These are phyloP conservation scores for Clonostachys solani DNA, from an alignment of 2,329 filamentous ascomycete genomes.

Conservation along the genomic window DNA sequence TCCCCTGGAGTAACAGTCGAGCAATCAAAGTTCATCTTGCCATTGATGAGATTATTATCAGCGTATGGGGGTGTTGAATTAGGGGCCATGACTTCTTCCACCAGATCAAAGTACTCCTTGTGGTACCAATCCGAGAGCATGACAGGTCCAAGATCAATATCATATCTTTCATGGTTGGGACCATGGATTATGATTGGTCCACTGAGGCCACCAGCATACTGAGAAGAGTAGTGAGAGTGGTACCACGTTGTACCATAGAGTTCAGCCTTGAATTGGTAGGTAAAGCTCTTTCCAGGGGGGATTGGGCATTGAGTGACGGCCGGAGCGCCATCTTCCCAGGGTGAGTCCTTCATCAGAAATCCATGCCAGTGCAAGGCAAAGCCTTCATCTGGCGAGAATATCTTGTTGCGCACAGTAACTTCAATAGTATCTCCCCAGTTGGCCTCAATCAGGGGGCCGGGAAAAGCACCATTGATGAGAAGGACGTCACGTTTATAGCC, in stretches of 20 bases:
- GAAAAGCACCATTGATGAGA: slow-evolving; percentile 61
- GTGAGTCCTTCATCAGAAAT: slow-evolving; percentile 40
- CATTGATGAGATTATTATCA: slow-evolving; percentile 60
- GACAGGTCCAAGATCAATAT: slow-evolving; percentile 57
- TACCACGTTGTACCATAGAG: slow-evolving; percentile 55
- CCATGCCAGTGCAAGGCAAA: slow-evolving; percentile 50
- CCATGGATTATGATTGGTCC: slow-evolving; percentile 61
- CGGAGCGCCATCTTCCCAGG: slow-evolving; percentile 49
- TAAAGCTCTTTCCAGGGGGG: slow-evolving; percentile 51
- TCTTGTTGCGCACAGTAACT: slow-evolving; percentile 67
- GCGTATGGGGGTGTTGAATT: slow-evolving; percentile 28
- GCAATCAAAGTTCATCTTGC: slow-evolving; percentile 55
- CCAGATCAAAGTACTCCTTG: slow-evolving; percentile 38
- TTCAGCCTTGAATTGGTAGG: slow-evolving; percentile 47
- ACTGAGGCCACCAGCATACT: slow-evolving; percentile 55
- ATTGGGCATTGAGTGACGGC: slow-evolving; percentile 62
- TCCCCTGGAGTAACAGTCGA: slow-evolving; percentile 25
- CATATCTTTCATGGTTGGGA: slow-evolving; percentile 42
- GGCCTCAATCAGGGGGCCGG: slow-evolving; percentile 62
- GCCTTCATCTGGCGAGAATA: slow-evolving; percentile 44
- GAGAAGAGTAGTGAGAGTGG: slow-evolving; percentile 56
- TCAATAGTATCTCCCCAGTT: slow-evolving; percentile 60
- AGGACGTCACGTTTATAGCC: slow-evolving; percentile 50
- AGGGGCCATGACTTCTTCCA: slow-evolving; percentile 36
- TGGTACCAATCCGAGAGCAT: slow-evolving; percentile 60